phyloP scores from a whole-genome alignment of 2,329 filamentous ascomycete species.

The Fusarium transvaalense region DNA sequence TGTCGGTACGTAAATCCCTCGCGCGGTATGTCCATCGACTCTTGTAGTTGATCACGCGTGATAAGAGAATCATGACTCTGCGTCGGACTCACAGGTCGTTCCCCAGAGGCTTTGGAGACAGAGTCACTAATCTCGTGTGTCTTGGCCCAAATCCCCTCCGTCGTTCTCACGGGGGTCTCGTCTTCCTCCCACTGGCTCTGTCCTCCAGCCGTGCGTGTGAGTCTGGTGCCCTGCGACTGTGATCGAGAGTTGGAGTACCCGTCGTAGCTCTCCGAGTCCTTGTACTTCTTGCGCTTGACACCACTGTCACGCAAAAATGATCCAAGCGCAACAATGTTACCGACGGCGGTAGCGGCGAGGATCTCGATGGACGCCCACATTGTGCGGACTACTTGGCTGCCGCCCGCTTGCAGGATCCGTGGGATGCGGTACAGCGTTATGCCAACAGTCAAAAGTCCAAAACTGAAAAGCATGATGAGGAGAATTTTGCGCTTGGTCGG shows the following conservation, averaged over 20 bases:
- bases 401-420: constrained; percentile 74
- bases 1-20: constrained; percentile 17
- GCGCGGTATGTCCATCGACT: constrained; percentile 29
- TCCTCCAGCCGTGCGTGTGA: constrained; percentile 31
- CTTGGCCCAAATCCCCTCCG: constrained; percentile 46
- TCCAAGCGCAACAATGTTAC: constrained; percentile 87
- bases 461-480: constrained; percentile 80
- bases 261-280: constrained; percentile 61
- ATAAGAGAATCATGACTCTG: constrained; percentile 49
- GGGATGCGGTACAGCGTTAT: constrained; percentile 83
- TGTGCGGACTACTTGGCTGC: constrained; percentile 84
- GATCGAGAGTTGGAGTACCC: constrained; percentile 47
- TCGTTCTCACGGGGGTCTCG: constrained; percentile 40
- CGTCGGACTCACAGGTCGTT: constrained; percentile 43
- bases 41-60: constrained; percentile 37
- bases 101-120: constrained; percentile 35
- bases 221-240: constrained; percentile 38
- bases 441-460: constrained; percentile 79
- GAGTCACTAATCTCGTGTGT: constrained; percentile 40
- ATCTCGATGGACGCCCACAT: constrained; percentile 89
- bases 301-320: constrained; percentile 91
- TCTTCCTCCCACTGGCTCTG: constrained; percentile 46
- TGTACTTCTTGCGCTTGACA: constrained; percentile 86
- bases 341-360: constrained; percentile 83
- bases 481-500: constrained; percentile 79